A percentile compares a stretch with the other conserved stretches of the same genome.
These are phyloP conservation scores for Termitomyces sp. DNA, from an alignment of 768 basidiomycete species.

Conservation along the genomic window DNA sequence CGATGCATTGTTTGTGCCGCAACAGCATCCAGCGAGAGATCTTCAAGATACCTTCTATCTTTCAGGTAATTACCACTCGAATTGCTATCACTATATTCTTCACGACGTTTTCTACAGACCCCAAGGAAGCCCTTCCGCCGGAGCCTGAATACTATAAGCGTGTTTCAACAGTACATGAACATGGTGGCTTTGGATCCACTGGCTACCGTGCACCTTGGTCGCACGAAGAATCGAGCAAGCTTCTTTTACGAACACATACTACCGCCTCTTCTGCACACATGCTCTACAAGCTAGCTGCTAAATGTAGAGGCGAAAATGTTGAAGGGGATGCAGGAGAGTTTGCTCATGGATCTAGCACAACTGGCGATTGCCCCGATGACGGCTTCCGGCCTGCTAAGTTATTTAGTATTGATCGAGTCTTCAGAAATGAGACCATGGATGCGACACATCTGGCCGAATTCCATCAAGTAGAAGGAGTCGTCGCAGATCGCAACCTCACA, in stretches of 20 bases:
- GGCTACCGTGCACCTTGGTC: slow-evolving; percentile 99
- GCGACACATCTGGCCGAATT: slow-evolving; percentile 98
- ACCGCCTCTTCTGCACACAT: slow-evolving; percentile 92
- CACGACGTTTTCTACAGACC: slow-evolving; percentile 46
- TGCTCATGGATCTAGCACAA: slow-evolving; percentile 29
- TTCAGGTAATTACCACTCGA: slow-evolving; percentile 54
- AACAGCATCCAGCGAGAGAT: slow-evolving; percentile 97
- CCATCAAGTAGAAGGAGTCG: slow-evolving; percentile 99
- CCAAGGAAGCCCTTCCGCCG: slow-evolving; percentile 67
- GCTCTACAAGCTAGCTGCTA: slow-evolving; percentile 90
- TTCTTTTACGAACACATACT: slow-evolving; percentile 94
- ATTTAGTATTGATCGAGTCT: slow-evolving; percentile 97
- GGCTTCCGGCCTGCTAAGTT: slow-evolving; percentile 90
- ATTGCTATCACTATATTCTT: background rate
- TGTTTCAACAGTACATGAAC: slow-evolving; percentile 77
- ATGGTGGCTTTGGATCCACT: slow-evolving; percentile 85
- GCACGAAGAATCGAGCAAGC: slow-evolving; percentile 83
- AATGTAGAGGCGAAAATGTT: slow-evolving; percentile 55
- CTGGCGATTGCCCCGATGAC: slow-evolving; percentile 38
- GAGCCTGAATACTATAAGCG: slow-evolving; percentile 80
- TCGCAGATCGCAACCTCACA: slow-evolving; percentile 89
- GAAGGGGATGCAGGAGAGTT: slow-evolving; percentile 37
- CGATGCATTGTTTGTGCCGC: slow-evolving; percentile 95
- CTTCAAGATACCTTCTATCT: slow-evolving; percentile 98
- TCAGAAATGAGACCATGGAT: slow-evolving; percentile 98